Percentiles rank a stretch among this genome's conserved stretches.
Conservation (phyloP, 2,329 filamentous ascomycete species). For the Epichloe coenophiala region DNA sequence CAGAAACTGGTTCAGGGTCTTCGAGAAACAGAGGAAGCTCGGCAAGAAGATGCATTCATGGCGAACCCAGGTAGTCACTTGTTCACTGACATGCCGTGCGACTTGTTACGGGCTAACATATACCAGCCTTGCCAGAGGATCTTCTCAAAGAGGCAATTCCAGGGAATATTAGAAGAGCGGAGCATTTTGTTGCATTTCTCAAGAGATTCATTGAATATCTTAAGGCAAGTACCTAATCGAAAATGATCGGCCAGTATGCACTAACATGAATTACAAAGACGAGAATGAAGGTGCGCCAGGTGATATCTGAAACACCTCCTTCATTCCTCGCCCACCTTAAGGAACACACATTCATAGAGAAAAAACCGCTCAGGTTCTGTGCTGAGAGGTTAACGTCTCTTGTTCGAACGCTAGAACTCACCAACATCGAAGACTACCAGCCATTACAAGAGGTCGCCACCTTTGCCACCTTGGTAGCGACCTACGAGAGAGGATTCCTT, state of each 20-base stretch:
- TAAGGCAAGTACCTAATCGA: constrained; percentile 35
- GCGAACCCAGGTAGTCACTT: constrained; percentile 61
- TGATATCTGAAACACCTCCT: constrained; percentile 91
- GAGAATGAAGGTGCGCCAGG: constrained; percentile 93
- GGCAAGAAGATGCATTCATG: constrained; percentile 94
- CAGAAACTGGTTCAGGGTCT: constrained; percentile 88
- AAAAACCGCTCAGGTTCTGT: constrained; percentile 88
- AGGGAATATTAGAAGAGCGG: constrained; percentile 87
- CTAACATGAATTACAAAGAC: constrained; percentile 37
- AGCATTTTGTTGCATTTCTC: constrained; percentile 90
- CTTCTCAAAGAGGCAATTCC: constrained; percentile 90
- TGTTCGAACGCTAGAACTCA: constrained; percentile 86
- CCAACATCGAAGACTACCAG: constrained; percentile 96
- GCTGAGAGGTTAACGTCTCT: constrained; percentile 89
- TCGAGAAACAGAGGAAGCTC: constrained; percentile 73
- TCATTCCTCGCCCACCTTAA: constrained; percentile 88
- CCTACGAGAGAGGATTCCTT: constrained; percentile 91
- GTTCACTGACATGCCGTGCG: background rate
- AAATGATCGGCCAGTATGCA: background rate
- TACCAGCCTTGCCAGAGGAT: constrained; percentile 72
- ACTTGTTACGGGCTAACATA: constrained; percentile 8
- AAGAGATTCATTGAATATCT: constrained; percentile 97
- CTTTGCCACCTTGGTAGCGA: constrained; percentile 89
- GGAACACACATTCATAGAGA: constrained; percentile 94
- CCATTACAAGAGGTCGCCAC: constrained; percentile 94